Conservation (phyloP, 177 flowering plant species). For the Telopea speciosissima region DNA sequence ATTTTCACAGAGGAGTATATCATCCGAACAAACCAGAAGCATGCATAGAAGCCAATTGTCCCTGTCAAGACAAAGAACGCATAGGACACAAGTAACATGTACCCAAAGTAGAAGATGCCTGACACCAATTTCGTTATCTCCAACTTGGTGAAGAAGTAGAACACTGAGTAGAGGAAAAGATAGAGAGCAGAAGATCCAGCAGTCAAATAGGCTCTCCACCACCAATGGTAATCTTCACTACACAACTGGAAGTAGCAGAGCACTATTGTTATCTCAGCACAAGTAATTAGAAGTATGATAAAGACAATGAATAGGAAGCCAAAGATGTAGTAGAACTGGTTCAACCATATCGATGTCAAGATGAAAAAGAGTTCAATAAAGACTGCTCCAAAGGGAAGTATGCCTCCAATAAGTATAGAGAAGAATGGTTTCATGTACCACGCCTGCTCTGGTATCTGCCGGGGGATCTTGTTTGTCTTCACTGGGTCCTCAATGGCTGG, state of each 20-base stretch:
- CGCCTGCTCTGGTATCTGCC: slow-evolving; percentile 40
- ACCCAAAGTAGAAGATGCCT: slow-evolving; percentile 80
- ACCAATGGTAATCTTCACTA: slow-evolving; percentile 92
- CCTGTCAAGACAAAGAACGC: slow-evolving; percentile 83
- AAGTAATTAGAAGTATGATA: slow-evolving; percentile 73
- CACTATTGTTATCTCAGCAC: slow-evolving; percentile 84
- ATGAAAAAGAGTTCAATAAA: slow-evolving; percentile 77
- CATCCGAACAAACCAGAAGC: slow-evolving; percentile 87
- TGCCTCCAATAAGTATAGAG: slow-evolving; percentile 68
- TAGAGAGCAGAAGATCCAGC: slow-evolving; percentile 86
- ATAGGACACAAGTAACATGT: slow-evolving; percentile 75
- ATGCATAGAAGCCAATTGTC: slow-evolving; percentile 72
- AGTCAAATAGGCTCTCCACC: slow-evolving; percentile 93
- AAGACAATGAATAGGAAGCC: slow-evolving; percentile 92
- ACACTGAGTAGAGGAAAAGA: slow-evolving; percentile 76
- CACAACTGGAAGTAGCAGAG: slow-evolving; percentile 87
- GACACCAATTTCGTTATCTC: slow-evolving; percentile 78
- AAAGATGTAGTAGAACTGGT: slow-evolving; percentile 91
- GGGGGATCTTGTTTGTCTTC: slow-evolving; percentile 39
- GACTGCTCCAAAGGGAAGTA: slow-evolving; percentile 36
- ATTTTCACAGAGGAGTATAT: slow-evolving; percentile 88
- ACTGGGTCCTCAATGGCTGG: slow-evolving; percentile 77
- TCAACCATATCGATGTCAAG: slow-evolving; percentile 87
- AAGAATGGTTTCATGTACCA: slow-evolving; percentile 71
- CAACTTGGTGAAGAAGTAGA: slow-evolving; percentile 84